A percentile compares a stretch with the other conserved stretches of the same genome.
Evolutionary conservation across 1,284 basidiomycete species (phyloP).

Genomic region (Crepidotus sp.): DNA sequence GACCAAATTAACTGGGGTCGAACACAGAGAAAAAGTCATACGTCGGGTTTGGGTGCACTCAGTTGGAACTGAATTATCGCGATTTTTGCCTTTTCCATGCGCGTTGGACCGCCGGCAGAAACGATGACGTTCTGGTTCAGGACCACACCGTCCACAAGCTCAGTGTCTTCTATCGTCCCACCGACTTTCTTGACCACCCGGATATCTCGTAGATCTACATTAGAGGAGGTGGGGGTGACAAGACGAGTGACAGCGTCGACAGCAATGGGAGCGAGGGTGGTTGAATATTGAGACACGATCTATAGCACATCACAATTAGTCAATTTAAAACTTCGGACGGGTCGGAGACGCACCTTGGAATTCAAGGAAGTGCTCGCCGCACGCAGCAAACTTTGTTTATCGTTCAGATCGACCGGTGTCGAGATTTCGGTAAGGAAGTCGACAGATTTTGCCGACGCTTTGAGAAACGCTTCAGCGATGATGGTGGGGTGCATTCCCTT

Average conservation of each 20-base stretch:
- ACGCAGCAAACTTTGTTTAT: conserved; percentile 79
- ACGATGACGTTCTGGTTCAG: conserved; percentile 92
- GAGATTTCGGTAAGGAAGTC: conserved; percentile 93
- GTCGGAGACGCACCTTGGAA: conserved; percentile 64
- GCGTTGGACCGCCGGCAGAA: conserved; percentile 85
- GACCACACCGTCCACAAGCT: conserved; percentile 93
- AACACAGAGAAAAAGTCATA: conserved; percentile 33
- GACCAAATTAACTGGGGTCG: conserved; percentile 6
- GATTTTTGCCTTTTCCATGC: conserved; percentile 98
- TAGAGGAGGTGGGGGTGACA: conserved; percentile 78
- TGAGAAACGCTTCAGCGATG: conserved; percentile 93
- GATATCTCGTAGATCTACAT: conserved; percentile 95
- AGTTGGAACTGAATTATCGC: conserved; percentile 98
- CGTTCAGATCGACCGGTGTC: conserved; percentile 86
- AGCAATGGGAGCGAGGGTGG: conserved; percentile 93
- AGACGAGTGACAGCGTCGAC: conserved; percentile 93
- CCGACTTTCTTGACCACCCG: conserved; percentile 98
- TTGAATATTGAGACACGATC: conserved; percentile 99
- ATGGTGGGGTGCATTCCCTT: conserved; percentile 99
- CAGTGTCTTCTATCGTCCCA: conserved; percentile 98
- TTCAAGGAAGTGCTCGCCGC: conserved; percentile 95
- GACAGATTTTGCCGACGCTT: conserved; percentile 87
- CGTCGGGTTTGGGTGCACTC: conserved; percentile 95
- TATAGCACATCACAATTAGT: conserved; percentile 24
- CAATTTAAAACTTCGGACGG: neutral